Evolutionary conservation across 805 yeast species (phyloP).

Genomic region (Wickerhamomyces silvicola): DNA sequence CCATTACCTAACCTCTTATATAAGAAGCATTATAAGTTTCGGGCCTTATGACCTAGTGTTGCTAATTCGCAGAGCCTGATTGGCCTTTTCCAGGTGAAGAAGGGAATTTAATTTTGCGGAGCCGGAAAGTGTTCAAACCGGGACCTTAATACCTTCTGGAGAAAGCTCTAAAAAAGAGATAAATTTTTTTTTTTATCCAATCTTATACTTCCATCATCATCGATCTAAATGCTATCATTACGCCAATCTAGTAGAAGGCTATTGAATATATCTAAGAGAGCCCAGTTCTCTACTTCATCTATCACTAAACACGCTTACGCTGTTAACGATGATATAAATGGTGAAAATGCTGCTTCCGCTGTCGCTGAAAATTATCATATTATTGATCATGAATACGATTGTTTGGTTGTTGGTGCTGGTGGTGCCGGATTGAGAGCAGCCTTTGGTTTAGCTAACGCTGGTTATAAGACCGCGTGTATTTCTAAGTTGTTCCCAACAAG

Average conservation of each 20-base stretch:
- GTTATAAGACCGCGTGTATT: slow-evolving; percentile 95
- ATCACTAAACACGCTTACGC: slow-evolving; percentile 21
- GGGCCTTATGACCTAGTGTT: no score
- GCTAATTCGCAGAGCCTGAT: no score
- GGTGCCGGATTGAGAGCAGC: slow-evolving; percentile 99
- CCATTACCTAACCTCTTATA: no score
- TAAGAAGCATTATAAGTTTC: no score
- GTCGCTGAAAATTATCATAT: slow-evolving; percentile 75
- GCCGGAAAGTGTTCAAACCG: no score
- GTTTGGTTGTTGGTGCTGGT: slow-evolving; percentile 97
- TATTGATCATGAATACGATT: slow-evolving; percentile 96
- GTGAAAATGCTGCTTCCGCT: slow-evolving; percentile 47
- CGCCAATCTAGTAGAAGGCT: slow-evolving; percentile 18
- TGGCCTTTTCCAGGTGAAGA: no score
- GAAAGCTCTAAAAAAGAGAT: no score
- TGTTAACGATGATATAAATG: slow-evolving; percentile 35
- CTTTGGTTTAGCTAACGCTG: slow-evolving; percentile 94
- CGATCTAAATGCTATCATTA: slow-evolving; percentile 21
- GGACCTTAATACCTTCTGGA: no score
- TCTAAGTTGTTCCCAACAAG: slow-evolving; percentile 96
- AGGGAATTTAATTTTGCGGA: no score
- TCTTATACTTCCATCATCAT: no score
- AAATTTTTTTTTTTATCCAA: no score
- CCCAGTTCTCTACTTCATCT: slow-evolving; percentile 18
- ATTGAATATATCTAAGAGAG: slow-evolving; percentile 5